These are phyloP conservation scores for Pisolithus marmoratus DNA, from an alignment of 768 basidiomycete species.

Conservation along the genomic window DNA sequence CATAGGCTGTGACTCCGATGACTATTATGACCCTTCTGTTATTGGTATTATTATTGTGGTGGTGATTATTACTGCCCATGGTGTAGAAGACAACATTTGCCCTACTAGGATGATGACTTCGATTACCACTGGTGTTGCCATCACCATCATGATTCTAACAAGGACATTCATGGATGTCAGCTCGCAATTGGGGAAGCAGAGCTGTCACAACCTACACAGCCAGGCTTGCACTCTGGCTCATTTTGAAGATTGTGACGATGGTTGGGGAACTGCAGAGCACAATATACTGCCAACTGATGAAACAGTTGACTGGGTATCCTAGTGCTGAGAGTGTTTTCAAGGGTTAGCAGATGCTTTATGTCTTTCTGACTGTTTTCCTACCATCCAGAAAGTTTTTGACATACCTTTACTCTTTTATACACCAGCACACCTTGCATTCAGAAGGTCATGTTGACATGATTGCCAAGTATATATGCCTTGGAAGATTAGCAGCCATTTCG, in stretches of 20 bases:
- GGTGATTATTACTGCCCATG: slow-evolving; percentile 1
- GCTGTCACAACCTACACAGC: too few relatives aligned
- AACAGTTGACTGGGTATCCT: slow-evolving; percentile 76
- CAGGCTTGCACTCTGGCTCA: too few relatives aligned
- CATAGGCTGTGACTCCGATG: background rate
- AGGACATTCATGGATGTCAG: too few relatives aligned
- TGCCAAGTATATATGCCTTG: slow-evolving; percentile 86
- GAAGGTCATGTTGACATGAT: slow-evolving; percentile 86
- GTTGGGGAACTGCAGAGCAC: slow-evolving; percentile 90
- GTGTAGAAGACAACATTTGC: background rate
- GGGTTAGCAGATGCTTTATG: slow-evolving; percentile 91
- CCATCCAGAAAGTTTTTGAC: slow-evolving; percentile 91
- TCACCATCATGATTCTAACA: slow-evolving; percentile 12
- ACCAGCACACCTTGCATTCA: slow-evolving; percentile 56
- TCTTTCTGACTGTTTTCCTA: slow-evolving; percentile 83
- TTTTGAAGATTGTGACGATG: too few relatives aligned
- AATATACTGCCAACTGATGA: too few relatives aligned
- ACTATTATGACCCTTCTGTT: too few relatives aligned
- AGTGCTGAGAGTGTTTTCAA: slow-evolving; percentile 81
- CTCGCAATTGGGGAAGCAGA: too few relatives aligned
- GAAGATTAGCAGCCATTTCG: slow-evolving; percentile 67
- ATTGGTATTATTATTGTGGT: too few relatives aligned
- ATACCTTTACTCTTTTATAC: slow-evolving; percentile 76
- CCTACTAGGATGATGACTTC: slow-evolving; percentile 9
- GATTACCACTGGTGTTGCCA: slow-evolving; percentile 6